Evolutionary conservation across 768 basidiomycete species (phyloP), one percentile per base, ranked within the genome.

Genomic region (Lactarius hatsudake): DNA sequence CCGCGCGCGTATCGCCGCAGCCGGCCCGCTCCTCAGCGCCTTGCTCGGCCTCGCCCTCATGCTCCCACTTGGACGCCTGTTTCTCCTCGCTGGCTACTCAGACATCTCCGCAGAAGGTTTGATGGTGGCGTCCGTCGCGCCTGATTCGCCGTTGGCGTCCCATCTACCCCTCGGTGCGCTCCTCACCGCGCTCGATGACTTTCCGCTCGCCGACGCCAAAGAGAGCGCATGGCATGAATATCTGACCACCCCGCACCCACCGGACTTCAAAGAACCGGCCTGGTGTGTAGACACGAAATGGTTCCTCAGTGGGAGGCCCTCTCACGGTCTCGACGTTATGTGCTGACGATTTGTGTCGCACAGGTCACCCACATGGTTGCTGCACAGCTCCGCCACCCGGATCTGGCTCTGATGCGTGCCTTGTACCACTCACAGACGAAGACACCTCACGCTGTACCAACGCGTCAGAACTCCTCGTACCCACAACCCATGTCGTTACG

Each of bases 1-100:
- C 5, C 84, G 83, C 26, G 75, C 87, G n/a, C 83, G 88, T 18
- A 80, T 95, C 58, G 80, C 87, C 38, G 81, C 89, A 9, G 86
- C 89, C 1, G 93, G 93, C 2, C 86, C 91, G 20, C 90, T 87
- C 69, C 90, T 94, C 75, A 96, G 94, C 72, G 73, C 93, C 13
- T 65, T 87, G 5, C 79, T 88, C 45, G 89, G 83, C 79, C 73
- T 81, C 57, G 34, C 85, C 8, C 76, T 90, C 20, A 77, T 77
- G 64, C 43, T 77, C 13, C 66, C 64, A 1, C 34, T 75, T 13
- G 67, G 59, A 9, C 26, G 12, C 23, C 13, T 58, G 15, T 45
- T 72, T 32, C 74, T 71, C 69, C 30, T 67, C 15, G 8, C 80
- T 20, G 83, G 81, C 5, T 94, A 90, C 73, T 75, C 72, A 26